phyloP scores from a whole-genome alignment of 306 rosid genomes.

The Dryas octopetala region DNA sequence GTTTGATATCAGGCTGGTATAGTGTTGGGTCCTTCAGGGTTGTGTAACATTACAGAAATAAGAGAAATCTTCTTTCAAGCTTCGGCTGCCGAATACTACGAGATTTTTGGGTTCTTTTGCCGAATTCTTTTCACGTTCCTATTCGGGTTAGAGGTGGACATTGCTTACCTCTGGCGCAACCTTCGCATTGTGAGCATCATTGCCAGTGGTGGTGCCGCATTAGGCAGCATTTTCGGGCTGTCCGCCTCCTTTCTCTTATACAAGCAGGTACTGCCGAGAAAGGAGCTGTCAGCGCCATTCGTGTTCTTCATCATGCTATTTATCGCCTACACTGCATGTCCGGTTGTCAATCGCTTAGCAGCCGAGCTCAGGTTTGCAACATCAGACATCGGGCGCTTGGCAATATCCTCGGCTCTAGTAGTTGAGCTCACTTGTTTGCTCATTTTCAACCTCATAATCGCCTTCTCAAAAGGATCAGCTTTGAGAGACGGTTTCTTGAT shows the following conservation, averaged over 20 bases:
- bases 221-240: slow-evolving; percentile 50
- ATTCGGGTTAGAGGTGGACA: slow-evolving; percentile 70
- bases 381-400: slow-evolving; percentile 61
- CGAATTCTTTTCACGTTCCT: slow-evolving; percentile 82
- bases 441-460: slow-evolving; percentile 46
- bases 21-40: slow-evolving; percentile 67
- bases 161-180: slow-evolving; percentile 41
- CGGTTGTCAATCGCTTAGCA: slow-evolving; percentile 75
- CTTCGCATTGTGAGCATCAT: slow-evolving; percentile 36
- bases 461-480: not conserved
- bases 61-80: slow-evolving; percentile 51
- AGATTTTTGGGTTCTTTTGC: slow-evolving; percentile 77
- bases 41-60: slow-evolving; percentile 54
- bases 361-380: slow-evolving; percentile 63
- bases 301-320: slow-evolving; percentile 44
- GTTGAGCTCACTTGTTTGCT: slow-evolving; percentile 62
- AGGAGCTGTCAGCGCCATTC: slow-evolving; percentile 16
- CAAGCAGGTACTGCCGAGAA: slow-evolving; percentile 25
- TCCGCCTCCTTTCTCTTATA: slow-evolving; percentile 56
- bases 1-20: slow-evolving; percentile 67
- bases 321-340: slow-evolving; percentile 69
- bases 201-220: slow-evolving; percentile 53
- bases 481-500: slow-evolving; percentile 21
- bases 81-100: slow-evolving; percentile 70
- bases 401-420: slow-evolving; percentile 52